Evolutionary conservation across 2,329 filamentous ascomycete species (phyloP), one percentile per base, ranked within the genome.

Genomic region (Pseudocercospora fuligena): DNA sequence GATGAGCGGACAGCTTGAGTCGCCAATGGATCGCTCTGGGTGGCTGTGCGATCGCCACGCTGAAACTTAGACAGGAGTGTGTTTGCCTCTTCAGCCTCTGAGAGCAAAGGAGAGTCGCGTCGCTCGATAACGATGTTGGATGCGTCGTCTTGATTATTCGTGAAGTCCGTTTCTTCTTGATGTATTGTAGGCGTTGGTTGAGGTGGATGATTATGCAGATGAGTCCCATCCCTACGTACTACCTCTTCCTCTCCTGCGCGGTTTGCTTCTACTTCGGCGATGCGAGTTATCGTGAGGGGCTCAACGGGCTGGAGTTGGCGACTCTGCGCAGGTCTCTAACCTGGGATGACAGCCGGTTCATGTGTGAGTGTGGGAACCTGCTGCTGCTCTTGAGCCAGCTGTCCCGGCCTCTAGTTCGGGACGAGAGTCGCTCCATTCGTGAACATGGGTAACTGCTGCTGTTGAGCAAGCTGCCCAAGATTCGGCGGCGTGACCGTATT

Each of bases 401-500:
- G 40, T 43, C 40, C 40, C 40, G 40, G n/a, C 40, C 14, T 43
- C 40, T 43, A 43, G 40, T 43, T 43, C 7, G 40, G 40, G 40
- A 43, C 40, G 40, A 43, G 14, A 19, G 40, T 43, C 40, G 47
- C 47, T 25, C 53, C 53, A n/a, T 56, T 56, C 16, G 16, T 58
- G 56, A 16, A 58, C 56, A 43, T 14, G 8, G 27, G 56, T 27
- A 58, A 9, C 25, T 36, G 56, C 21, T 36, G 31, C 9, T 36
- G 27, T 11, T 58, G 56, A 25, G 31, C 56, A 6, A 58, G 2
- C 33, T 58, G 56, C 3, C 56, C 56, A 16, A 58, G 56, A 43
- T 58, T 36, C n/a, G 56, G 56, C 19, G 56, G 56, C 21, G 56
- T 58, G 56, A 25, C 19, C 27, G 56, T 58, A 25, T 58, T 36